A percentile compares a stretch with the other conserved stretches of the same genome.
phyloP scores from a whole-genome alignment of 2,329 filamentous ascomycete genomes.

The Pseudofabraea citricarpa region DNA sequence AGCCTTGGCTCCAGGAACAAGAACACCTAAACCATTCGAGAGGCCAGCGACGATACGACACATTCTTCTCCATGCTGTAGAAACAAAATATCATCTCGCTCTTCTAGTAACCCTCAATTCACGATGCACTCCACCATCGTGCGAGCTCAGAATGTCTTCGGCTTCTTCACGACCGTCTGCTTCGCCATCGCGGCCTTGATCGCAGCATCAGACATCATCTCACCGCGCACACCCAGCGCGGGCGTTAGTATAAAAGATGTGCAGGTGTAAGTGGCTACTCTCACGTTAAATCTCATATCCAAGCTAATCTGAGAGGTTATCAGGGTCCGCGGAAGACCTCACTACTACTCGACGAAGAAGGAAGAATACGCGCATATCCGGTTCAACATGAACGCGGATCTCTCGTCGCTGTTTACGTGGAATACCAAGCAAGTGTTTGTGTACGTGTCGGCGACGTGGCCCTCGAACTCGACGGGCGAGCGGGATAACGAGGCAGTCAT shows the following conservation, averaged over 20 bases:
- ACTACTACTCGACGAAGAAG: slow-evolving; percentile 89
- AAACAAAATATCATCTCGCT: too few species aligned
- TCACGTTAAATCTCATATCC: background rate
- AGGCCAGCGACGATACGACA: too few species aligned
- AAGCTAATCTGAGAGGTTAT: background rate
- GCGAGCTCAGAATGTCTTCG: slow-evolving; percentile 87
- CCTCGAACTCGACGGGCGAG: slow-evolving; percentile 23
- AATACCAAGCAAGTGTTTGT: slow-evolving; percentile 99
- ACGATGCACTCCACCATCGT: slow-evolving; percentile 83
- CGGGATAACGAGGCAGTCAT: slow-evolving; percentile 73
- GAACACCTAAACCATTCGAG: too few species aligned
- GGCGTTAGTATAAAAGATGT: slow-evolving; percentile 67
- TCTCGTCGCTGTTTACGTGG: slow-evolving; percentile 93
- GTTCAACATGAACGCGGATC: slow-evolving; percentile 89
- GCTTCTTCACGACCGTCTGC: slow-evolving; percentile 94
- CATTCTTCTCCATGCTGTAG: too few species aligned
- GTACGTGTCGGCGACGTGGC: slow-evolving; percentile 83
- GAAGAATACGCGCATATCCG: slow-evolving; percentile 95
- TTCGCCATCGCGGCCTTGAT: slow-evolving; percentile 77
- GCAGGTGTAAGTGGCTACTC: slow-evolving; percentile 65
- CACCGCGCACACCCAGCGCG: slow-evolving; percentile 62
- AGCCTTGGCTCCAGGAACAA: too few species aligned
- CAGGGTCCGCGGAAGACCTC: slow-evolving; percentile 84
- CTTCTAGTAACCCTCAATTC: too few species aligned
- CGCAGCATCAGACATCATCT: slow-evolving; percentile 71